Percentiles rank a stretch among this genome's conserved stretches.
Evolutionary conservation across 148 eudicot genomes (phyloP).

Genomic region (Cornus florida): DNA sequence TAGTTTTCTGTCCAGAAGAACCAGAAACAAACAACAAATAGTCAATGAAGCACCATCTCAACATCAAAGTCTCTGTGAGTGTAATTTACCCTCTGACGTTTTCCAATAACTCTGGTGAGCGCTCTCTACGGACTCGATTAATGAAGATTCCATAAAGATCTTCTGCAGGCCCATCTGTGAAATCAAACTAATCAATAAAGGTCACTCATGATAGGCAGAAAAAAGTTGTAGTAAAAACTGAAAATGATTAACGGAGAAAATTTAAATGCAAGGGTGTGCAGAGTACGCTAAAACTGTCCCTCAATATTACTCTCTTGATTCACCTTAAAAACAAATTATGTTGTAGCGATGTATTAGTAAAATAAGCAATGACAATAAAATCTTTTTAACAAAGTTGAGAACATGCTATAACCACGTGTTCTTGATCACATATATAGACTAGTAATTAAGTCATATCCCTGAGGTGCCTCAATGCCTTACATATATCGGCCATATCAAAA

Average conservation of each 20-base stretch:
- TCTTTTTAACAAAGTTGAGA: neutral
- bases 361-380: too few relatives aligned
- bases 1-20: neutral
- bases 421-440: neutral
- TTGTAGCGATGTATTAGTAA: neutral
- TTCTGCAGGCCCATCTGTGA: conserved; percentile 96
- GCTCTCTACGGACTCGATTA: conserved; percentile 89
- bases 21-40: neutral
- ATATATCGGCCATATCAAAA: conserved; percentile 88
- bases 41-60: neutral
- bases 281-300: neutral
- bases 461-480: neutral
- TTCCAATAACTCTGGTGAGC: conserved; percentile 83
- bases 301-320: neutral
- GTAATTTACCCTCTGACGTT: conserved; percentile 81
- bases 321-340: neutral
- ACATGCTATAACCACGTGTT: neutral
- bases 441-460: neutral
- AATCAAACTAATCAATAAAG: neutral
- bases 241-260: too few relatives aligned
- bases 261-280: too few relatives aligned
- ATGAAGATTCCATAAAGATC: conserved; percentile 97
- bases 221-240: neutral
- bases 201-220: neutral
- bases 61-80: neutral